Base-by-base conservation (phyloP, 176 grass and related monocot genomes). In the Eragrostis curvula region DNA sequence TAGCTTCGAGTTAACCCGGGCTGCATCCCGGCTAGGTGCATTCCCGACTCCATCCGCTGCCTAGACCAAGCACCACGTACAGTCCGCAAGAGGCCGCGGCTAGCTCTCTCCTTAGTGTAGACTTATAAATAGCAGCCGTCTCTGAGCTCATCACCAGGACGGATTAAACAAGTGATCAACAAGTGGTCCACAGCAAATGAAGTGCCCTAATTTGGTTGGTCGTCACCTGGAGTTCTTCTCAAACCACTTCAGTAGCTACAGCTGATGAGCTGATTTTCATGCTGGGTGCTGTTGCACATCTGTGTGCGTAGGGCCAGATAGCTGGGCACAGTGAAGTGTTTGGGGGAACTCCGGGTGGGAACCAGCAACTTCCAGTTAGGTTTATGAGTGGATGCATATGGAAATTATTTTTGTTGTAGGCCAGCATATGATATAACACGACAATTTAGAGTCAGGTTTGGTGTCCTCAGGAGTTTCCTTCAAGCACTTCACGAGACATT, bases 1-100 rank as follows among this genome's bases (percentile, higher is more conserved):
- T 39, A 64, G n/a, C 62, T 63, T 29, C 82, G 74, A 12, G 57
- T 69, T 80, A 91, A 91, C 80, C 82, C 88, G 63, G 86, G 36
- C 86, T 78, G 74, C 61, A 89, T 89, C 70, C 65, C 75, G 89
- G 67, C 80, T 60, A 94, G 86, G 80, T 92, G 51, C 89, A 92
- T 74, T n/a, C n/a, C n/a, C n/a, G n/a, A n/a, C n/a, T n/a, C n/a
- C n/a, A n/a, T n/a, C n/a, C n/a, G n/a, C n/a, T n/a, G n/a, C n/a
- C n/a, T n/a, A n/a, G n/a, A n/a, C n/a, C n/a, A n/a, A n/a, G n/a
- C n/a, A n/a, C n/a, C n/a, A n/a, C n/a, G n/a, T n/a, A n/a, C n/a
- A n/a, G n/a, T n/a, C n/a, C n/a, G n/a, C n/a, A n/a, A n/a, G n/a
- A n/a, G n/a, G n/a, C n/a, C n/a, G n/a, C n/a, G n/a, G n/a, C n/a